Evolutionary conservation across 176 grass and related monocot genomes (phyloP), one percentile per base, ranked within the genome.

Genomic region (Calamus simplicifolius): DNA sequence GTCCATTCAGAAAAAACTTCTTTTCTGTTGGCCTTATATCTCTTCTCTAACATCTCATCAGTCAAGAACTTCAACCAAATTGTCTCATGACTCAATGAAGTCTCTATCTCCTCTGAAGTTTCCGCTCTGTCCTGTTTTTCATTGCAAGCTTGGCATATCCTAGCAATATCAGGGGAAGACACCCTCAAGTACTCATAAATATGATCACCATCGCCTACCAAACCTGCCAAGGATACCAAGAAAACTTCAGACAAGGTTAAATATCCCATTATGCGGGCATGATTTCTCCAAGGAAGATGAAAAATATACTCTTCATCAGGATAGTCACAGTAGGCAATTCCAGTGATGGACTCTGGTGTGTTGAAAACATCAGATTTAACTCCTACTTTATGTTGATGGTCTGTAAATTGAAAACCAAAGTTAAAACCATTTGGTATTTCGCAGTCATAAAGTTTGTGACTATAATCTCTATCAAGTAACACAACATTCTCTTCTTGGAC

Each of bases 181-280:
- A 64, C 84, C 56, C 66, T 74, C 59, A 90, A 72, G 48, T 84
- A 38, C 57, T 90, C 81, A 82, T 79, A 82, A 75, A 81, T 81
- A 85, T 90, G 86, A 63, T 87, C 86, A 59, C 77, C 78, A 66
- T 90, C 77, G 54, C 86, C 80, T 58, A 83, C 72, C 29, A 96
- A 54, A 61, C 92, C 92, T 64, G 73, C 85, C 68, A 96, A 58
- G 56, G 83, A 88, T 79, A 96, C 77, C 64, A 96, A 74, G 77
- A 96, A 96, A 60, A 77, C 74, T 26, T 96, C 86, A 25, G 83
- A 66, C 52, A 96, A 84, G 21, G 92, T 85, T 81, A 96, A 72
- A 43, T 82, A 51, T 50, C 75, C 83, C 86, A 90, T 77, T 71
- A 70, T 69, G 0, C 69, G 71, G 35, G 78, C 50, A 82, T 86